Evolutionary conservation across 164 flowering plant genomes (phyloP).

Genomic region (Nelumbo lutea): DNA sequence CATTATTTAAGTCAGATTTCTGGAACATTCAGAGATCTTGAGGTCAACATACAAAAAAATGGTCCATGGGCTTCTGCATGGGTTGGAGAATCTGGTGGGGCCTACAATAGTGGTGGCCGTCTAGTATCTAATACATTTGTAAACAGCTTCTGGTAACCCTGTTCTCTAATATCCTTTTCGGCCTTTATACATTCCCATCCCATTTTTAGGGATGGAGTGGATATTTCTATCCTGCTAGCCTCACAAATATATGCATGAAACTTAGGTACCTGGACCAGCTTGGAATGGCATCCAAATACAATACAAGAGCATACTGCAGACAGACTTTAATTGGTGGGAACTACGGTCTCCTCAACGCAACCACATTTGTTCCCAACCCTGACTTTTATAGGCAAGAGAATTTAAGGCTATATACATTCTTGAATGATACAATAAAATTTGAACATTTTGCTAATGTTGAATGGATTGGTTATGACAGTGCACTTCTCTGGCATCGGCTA

Average conservation of each 20-base stretch:
- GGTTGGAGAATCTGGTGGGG: conserved; percentile 99
- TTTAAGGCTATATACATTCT: background rate
- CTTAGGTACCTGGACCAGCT: conserved; percentile 92
- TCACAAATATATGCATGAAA: background rate
- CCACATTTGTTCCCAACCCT: conserved; percentile 77
- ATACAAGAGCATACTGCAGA: conserved; percentile 80
- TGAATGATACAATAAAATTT: background rate
- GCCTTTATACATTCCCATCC: background rate
- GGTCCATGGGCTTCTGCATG: conserved; percentile 87
- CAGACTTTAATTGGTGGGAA: conserved; percentile 85
- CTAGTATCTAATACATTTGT: conserved; percentile 69
- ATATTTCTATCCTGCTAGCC: background rate
- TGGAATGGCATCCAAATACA: conserved; percentile 77
- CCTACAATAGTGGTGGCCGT: conserved; percentile 81
- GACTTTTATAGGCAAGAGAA: conserved; percentile 76
- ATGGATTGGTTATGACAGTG: conserved; percentile 38
- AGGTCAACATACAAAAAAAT: conserved; percentile 31
- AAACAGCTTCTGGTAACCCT: conserved; percentile 68
- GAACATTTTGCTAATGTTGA: background rate
- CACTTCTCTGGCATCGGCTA: conserved; percentile 86
- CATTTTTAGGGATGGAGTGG: background rate
- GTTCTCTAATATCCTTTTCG: background rate
- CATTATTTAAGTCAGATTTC: conserved; percentile 27
- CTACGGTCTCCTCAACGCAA: conserved; percentile 77
- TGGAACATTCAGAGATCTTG: conserved; percentile 36